phyloP scores from a whole-genome alignment of 495 filamentous ascomycete genomes.

The Penicillium maclennaniae region DNA sequence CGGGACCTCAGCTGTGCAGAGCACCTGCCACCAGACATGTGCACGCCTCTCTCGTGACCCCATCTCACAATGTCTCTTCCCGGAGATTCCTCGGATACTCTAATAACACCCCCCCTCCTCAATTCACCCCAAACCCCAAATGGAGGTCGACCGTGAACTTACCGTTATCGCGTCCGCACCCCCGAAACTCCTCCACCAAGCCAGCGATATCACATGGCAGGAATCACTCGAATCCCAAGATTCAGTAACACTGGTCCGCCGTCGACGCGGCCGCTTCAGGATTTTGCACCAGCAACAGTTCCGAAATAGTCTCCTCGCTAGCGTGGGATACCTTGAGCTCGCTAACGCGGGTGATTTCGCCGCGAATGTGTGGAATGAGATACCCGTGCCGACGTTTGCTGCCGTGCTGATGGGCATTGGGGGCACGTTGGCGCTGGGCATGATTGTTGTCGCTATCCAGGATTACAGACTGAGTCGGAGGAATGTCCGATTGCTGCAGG shows the following conservation, averaged over 20 bases:
- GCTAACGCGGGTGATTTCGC: slow-evolving; percentile 53
- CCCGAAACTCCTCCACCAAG: slow-evolving; percentile 21
- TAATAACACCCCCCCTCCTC: slow-evolving; percentile 7
- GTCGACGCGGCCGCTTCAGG: slow-evolving; percentile 16
- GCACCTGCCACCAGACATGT: slow-evolving; percentile 5
- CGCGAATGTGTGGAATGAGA: slow-evolving; percentile 51
- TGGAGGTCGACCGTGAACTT: slow-evolving; percentile 9
- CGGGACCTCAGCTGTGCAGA: background rate
- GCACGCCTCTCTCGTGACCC: slow-evolving; percentile 4
- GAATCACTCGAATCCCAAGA: slow-evolving; percentile 15
- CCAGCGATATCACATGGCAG: slow-evolving; percentile 22
- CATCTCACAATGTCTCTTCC: slow-evolving; percentile 12
- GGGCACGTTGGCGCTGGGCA: slow-evolving; percentile 39
- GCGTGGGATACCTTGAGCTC: slow-evolving; percentile 48
- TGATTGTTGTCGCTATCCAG: slow-evolving; percentile 40
- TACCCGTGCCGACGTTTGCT: slow-evolving; percentile 43
- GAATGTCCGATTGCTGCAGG: slow-evolving; percentile 40
- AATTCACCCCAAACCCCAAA: background rate
- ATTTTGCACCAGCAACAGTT: slow-evolving; percentile 34
- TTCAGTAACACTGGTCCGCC: slow-evolving; percentile 21
- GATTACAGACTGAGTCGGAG: slow-evolving; percentile 41
- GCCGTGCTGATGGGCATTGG: slow-evolving; percentile 49
- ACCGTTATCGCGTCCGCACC: slow-evolving; percentile 7
- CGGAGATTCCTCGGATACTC: slow-evolving; percentile 17
- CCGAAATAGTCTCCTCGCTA: slow-evolving; percentile 44